Base-by-base conservation (phyloP, 345 rosid species). In the Melaleuca alternifolia region DNA sequence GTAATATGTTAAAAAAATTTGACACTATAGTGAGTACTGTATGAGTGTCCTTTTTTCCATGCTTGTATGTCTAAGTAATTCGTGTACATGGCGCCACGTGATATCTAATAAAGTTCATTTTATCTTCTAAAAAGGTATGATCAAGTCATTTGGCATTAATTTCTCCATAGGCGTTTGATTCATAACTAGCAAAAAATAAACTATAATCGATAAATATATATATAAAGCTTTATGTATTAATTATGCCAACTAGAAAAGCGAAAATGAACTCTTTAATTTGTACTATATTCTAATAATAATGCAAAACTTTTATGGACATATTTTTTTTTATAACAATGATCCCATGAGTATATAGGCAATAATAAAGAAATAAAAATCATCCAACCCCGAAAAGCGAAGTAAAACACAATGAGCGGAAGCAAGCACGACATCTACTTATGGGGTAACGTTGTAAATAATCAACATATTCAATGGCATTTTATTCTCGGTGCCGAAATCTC, bases 11-110 rank as follows among this genome's bases (percentile, higher is more conserved):
- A 2, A 56, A 56, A 24, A 24, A 1, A 2, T 7, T 54, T 54
- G 26, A 26, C 0, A 28, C 0, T 28, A 3, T 13, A 61, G 6
- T 61, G 3, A 13, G 10, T 15, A 0, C 4, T 18, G 10, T 15
- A 15, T 10, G 0, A 62, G 30, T 28, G 9, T 65, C 16, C 1
- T 33, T 65, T 30, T 54, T 65, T 23, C 77, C 11, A 3, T 30
- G 46, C 16, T 65, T 65, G 2, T 16, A 65, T 30, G 3, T 30
- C 1, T 30, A 65, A 30, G 30, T 7, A 65, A 62, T 62, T 62
- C 30, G 41, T 30, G 44, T 6, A 1, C 4, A 3, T 62, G 1
- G 3, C 0, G 0, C 44, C 23, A 16, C 5, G 3, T 33, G 1
- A 0, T 6, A 33, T 33, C 24, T 65, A 8, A 10, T 65, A 65